These are phyloP conservation scores for Monotropa hypopitys DNA, from an alignment of 179 eudicot species.

Conservation along the genomic window DNA sequence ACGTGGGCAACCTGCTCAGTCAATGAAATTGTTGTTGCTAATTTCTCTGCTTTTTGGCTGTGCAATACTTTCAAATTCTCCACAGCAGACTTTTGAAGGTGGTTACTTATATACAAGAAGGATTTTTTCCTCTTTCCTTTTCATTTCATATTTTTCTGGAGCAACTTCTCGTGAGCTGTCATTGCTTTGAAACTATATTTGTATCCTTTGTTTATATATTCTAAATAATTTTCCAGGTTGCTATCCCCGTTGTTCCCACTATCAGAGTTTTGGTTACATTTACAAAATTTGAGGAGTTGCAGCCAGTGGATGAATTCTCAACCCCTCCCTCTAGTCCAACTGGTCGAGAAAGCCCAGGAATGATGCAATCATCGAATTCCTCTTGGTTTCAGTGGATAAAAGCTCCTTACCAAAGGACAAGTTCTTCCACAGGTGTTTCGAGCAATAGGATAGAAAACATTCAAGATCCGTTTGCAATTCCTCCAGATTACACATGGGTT, in stretches of 20 bases:
- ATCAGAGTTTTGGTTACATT: constrained; percentile 44
- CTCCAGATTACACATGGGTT: constrained; percentile 38
- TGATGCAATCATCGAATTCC: constrained; percentile 22
- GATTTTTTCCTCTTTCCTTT: not conserved
- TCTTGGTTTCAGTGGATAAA: constrained; percentile 58
- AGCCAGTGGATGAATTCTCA: constrained; percentile 44
- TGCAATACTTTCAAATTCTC: not conserved
- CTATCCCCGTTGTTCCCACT: constrained; percentile 51
- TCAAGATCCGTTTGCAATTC: constrained; percentile 47
- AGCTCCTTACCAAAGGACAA: constrained; percentile 26
- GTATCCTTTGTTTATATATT: not conserved
- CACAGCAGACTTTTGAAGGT: not conserved
- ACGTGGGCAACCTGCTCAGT: not conserved
- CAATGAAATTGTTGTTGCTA: not conserved
- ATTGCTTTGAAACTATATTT: not conserved
- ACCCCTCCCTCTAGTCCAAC: constrained; percentile 54
- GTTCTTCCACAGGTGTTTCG: constrained; percentile 17
- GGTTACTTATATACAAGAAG: not conserved
- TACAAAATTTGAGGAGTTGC: constrained; percentile 46
- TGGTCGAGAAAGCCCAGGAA: constrained; percentile 24
- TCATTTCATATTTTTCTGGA: not conserved
- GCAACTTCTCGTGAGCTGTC: not conserved
- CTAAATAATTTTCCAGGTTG: constrained; percentile 23
- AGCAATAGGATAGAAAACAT: constrained; percentile 30
- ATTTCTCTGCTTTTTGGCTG: not conserved